Base-by-base conservation (phyloP, 345 rosid species). In the Salix udensis region DNA sequence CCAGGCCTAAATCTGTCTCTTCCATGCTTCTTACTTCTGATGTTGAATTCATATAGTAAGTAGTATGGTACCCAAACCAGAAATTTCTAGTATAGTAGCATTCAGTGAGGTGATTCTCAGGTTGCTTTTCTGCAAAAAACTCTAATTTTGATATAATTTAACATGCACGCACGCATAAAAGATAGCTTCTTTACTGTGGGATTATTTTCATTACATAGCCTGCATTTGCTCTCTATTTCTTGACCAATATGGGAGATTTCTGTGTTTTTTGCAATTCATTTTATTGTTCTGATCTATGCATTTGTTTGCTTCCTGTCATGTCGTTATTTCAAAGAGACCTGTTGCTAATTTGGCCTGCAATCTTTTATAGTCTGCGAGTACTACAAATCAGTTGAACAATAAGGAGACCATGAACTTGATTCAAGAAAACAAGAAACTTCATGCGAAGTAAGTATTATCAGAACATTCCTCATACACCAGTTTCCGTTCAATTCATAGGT, bases 341-440 rank as follows among this genome's bases (percentile, higher is more conserved):
- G 44, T 76, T 13, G 53, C 46, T 42, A 30, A 24, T 34, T 61
- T 31, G 11, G 34, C 19, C 21, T 28, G 6, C 28, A 55, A 31
- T 78, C 42, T 65, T 65, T 69, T 78, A 68, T 72, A 84, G 86
- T 76, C 84, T 76, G 60, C 39, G n/a, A 74, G 23, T 79, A 48
- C 78, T 60, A 68, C 79, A 37, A 84, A 34, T 61, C 84, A 37
- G 72, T 76, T 60, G 53, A 79, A 73, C 74, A 81, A 80, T 77
- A 76, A 26, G 71, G 89, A 87, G 78, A 74, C 74, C 70, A 67
- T 78, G 77, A 81, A 70, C 79, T 73, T 91, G 89, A 82, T 89
- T 84, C 88, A 87, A 76, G 87, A 88, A 86, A 90, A 91, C 85
- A 78, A 84, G 86, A 89, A 84, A 75, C 94, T 92, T 36, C 87